These are phyloP conservation scores for Aphanoascus verrucosus DNA, from an alignment of 2,329 filamentous ascomycete species.

Conservation along the genomic window DNA sequence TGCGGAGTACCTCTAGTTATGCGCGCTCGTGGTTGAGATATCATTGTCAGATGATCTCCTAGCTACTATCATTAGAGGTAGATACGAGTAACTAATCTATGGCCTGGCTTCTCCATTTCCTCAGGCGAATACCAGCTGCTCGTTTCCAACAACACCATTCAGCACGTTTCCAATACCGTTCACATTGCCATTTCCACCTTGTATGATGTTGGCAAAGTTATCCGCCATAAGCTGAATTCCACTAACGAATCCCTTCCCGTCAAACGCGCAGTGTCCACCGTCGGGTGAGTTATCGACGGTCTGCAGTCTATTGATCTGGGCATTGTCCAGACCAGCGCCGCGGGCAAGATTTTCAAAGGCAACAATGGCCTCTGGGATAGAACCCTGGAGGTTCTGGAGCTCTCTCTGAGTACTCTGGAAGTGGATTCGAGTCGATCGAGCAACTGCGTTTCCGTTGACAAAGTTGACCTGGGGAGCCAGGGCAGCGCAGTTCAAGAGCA, in stretches of 20 bases:
- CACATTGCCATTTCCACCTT: constrained; percentile 4
- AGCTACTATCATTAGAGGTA: no score
- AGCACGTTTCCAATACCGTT: constrained; percentile 3
- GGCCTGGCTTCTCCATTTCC: background rate
- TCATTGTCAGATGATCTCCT: no score
- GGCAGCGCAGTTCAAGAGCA: constrained; percentile 1
- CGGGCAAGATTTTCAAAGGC: background rate
- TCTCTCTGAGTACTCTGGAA: constrained; percentile 3
- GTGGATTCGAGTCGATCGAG: background rate
- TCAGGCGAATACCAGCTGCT: constrained; percentile 1
- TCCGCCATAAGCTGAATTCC: constrained; percentile 4
- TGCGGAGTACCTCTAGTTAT: no score
- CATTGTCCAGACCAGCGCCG: background rate
- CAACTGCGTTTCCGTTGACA: background rate
- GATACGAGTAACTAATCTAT: background rate
- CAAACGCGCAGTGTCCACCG: constrained; percentile 4
- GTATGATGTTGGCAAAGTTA: constrained; percentile 7
- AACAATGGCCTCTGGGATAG: background rate
- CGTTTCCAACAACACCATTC: constrained; percentile 4
- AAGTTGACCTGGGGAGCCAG: background rate
- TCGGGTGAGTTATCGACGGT: constrained; percentile 3
- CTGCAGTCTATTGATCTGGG: background rate
- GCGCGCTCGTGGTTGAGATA: no score
- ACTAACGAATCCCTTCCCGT: constrained; percentile 3
- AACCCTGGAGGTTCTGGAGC: background rate